phyloP scores from a whole-genome alignment of 192 early-diverging fungal species.

The Coemansia sp. region DNA sequence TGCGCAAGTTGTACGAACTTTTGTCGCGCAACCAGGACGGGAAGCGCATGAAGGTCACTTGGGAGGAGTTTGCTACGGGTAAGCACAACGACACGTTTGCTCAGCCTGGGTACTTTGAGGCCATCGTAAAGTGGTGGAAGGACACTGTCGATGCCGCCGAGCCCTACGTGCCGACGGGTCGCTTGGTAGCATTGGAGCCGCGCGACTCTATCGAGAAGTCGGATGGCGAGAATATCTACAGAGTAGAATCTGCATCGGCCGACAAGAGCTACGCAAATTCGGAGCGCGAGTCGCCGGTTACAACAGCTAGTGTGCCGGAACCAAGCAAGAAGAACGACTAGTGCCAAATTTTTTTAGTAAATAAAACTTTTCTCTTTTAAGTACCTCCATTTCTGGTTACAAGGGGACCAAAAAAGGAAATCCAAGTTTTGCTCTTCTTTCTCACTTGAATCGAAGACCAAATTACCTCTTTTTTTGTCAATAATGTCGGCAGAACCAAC shows the following conservation, averaged over 20 bases:
- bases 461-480: conserved; percentile 5
- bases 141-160: conserved; percentile 31
- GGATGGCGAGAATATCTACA: conserved; percentile 48
- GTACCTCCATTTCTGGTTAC: not conserved
- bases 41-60: conserved; percentile 25
- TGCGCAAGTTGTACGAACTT: conserved; percentile 73
- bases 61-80: conserved; percentile 77
- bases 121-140: conserved; percentile 59
- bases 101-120: conserved; percentile 84
- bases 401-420: not conserved
- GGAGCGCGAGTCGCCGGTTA: conserved; percentile 13
- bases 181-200: conserved; percentile 37
- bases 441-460: not conserved
- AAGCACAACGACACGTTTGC: conserved; percentile 91
- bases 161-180: conserved; percentile 53
- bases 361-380: not conserved
- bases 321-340: conserved; percentile 13
- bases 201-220: conserved; percentile 45
- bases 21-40: conserved; percentile 47
- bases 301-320: not conserved
- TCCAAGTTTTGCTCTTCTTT: not conserved
- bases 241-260: conserved; percentile 39
- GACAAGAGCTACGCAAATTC: conserved; percentile 25
- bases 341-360: not conserved
- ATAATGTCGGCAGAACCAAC: conserved; percentile 1